Evolutionary conservation across 2,329 filamentous ascomycete species (phyloP), one percentile per base, ranked within the genome.

Genomic region (Lasiodiplodia citricola): DNA sequence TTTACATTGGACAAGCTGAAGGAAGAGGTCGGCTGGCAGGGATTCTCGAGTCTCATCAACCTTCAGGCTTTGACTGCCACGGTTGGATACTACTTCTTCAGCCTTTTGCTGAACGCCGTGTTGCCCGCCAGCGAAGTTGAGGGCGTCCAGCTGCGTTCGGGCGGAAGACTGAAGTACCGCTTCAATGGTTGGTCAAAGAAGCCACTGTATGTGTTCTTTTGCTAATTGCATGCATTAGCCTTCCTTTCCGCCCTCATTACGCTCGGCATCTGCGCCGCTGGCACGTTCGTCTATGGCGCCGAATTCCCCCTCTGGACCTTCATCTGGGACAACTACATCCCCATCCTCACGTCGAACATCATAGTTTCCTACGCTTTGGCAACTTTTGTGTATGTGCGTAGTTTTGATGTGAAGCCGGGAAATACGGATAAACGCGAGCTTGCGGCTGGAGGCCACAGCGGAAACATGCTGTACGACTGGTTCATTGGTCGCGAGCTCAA

Each of bases 401-500:
- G 92, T 77, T 97, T 97, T 83, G 86, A 86, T 66, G 92, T 97
- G 71, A 91, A 92, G 78, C 77, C 88, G n/a, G 89, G 88, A 54
- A 93, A 96, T 78, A 83, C 86, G 14, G 86, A 91, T 58, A 83
- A 87, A 71, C 92, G 94, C 51, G 90, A 96, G 78, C 86, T 98
- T 8, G 94, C 94, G 0, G 88, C 88, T 1, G 94, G 94, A 54
- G 94, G 94, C 18, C 88, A 92, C 76, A 90, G 89, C 1, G 94
- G 94, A 69, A 97, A 97, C 80, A 83, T 93, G 71, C 81, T 97
- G 47, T 97, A 98, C 79, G 95, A 98, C 81, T 98, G 93, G 89
- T 98, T 94, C 82, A 97, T 98, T 72, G 95, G 95, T 23, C 92
- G 95, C 35, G 95, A 98, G 80, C 89, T 98, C 70, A 98, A 98